A percentile compares a stretch with the other conserved stretches of the same genome.
Evolutionary conservation across 1,284 basidiomycete genomes (phyloP).

Genomic region (Ceratobasidium sp.): DNA sequence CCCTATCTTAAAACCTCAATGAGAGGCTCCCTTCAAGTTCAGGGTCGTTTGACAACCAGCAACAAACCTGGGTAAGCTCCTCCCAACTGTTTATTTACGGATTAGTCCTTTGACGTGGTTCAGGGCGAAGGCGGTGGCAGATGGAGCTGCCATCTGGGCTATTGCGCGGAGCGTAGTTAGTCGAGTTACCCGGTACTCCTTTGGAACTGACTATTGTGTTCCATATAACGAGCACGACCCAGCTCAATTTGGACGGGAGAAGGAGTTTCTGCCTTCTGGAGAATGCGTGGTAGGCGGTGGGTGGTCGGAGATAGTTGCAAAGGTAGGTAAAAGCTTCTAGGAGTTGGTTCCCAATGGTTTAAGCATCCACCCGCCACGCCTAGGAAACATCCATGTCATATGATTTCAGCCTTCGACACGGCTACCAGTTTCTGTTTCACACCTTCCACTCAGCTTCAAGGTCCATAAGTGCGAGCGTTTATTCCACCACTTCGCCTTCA

Average conservation of each 20-base stretch:
- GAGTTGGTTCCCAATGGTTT: not conserved
- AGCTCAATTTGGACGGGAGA: no score
- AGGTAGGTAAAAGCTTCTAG: not conserved
- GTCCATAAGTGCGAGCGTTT: not conserved
- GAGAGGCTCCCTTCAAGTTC: not conserved
- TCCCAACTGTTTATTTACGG: not conserved
- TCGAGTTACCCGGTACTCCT: slow-evolving; percentile 6
- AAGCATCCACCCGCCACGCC: not conserved
- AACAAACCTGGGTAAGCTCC: not conserved
- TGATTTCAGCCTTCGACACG: not conserved
- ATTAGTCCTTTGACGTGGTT: no score
- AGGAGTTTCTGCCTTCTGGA: no score
- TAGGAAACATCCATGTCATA: not conserved
- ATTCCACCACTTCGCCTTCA: not conserved
- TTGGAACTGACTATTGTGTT: not conserved
- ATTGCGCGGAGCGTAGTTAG: not conserved
- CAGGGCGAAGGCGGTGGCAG: slow-evolving; percentile 27
- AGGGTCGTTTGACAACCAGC: not conserved
- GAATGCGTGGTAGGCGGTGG: not conserved
- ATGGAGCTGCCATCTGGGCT: slow-evolving; percentile 35
- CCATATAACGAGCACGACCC: not conserved
- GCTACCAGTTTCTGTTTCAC: no score
- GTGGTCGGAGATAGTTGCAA: slow-evolving; percentile 13
- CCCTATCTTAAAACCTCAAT: slow-evolving; percentile 4
- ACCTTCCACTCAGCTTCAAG: not conserved